Evolutionary conservation across 2,329 filamentous ascomycete species (phyloP).

Genomic region (Calonectria pauciramosa): DNA sequence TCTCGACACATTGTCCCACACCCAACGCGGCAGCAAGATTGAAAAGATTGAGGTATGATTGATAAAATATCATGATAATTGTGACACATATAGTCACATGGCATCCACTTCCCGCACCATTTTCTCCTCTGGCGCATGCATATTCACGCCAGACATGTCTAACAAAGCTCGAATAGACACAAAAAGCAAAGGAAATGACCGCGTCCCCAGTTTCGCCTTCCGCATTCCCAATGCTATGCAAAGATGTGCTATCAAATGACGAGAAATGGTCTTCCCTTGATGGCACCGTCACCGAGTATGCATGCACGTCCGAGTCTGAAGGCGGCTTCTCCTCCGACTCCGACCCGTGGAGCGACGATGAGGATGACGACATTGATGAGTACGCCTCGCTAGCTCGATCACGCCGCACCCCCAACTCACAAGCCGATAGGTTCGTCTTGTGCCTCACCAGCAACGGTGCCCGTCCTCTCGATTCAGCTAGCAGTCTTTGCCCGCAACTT

Average conservation of each 20-base stretch:
- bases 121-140: not conserved
- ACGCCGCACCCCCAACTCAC: not conserved
- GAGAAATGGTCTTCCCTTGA: slow-evolving; percentile 17
- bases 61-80: not conserved
- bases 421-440: slow-evolving; percentile 29
- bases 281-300: slow-evolving; percentile 25
- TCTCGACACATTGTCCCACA: not conserved
- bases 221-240: slow-evolving; percentile 20
- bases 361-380: slow-evolving; percentile 41
- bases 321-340: slow-evolving; percentile 35
- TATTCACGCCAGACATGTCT: not conserved
- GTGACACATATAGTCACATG: not conserved
- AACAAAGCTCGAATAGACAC: not conserved
- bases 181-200: not conserved
- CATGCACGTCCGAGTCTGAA: slow-evolving; percentile 40
- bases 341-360: slow-evolving; percentile 38
- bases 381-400: slow-evolving; percentile 17
- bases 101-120: not conserved
- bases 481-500: slow-evolving; percentile 20
- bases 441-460: slow-evolving; percentile 29
- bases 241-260: slow-evolving; percentile 4
- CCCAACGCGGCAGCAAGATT: not conserved
- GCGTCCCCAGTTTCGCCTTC: not conserved
- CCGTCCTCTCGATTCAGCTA: slow-evolving; percentile 18
- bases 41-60: not conserved